These are phyloP conservation scores for Dictyostelium citrinum DNA, from an alignment of 78 protist genomes.

Conservation along the genomic window DNA sequence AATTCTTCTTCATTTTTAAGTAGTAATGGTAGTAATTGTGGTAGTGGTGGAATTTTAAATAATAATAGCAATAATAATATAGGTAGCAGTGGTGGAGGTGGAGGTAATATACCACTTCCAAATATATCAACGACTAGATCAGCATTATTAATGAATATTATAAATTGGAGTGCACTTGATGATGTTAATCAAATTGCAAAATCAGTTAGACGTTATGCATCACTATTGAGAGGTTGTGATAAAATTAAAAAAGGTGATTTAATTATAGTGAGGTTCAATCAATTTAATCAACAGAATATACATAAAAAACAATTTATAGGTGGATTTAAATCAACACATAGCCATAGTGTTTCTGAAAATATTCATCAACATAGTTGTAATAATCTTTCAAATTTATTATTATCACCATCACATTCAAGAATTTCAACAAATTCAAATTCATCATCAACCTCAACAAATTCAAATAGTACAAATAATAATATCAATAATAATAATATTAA, in stretches of 20 bases:
- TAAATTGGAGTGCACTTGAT: slow-evolving; percentile 71
- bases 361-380: not conserved
- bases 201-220: slow-evolving; percentile 65
- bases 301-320: slow-evolving; percentile 40
- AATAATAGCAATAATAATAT: not conserved
- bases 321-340: not conserved
- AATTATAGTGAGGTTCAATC: slow-evolving; percentile 22
- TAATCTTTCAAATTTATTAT: not conserved
- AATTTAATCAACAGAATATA: not conserved
- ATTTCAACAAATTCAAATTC: not conserved
- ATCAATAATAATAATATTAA: not conserved
- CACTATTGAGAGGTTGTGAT: slow-evolving; percentile 55
- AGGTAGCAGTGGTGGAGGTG: not conserved
- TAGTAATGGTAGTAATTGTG: not conserved
- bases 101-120: not conserved
- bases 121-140: slow-evolving; percentile 24
- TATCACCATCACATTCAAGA: not conserved
- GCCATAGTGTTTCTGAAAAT: not conserved
- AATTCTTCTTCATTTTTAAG: not conserved
- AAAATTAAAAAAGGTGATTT: slow-evolving; percentile 55
- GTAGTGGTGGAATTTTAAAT: not conserved
- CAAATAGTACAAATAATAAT: not conserved
- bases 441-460: not conserved
- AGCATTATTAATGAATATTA: slow-evolving; percentile 34
- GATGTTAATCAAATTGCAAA: slow-evolving; percentile 39